phyloP scores from a whole-genome alignment of 306 rosid genomes.

The Purshia tridentata region DNA sequence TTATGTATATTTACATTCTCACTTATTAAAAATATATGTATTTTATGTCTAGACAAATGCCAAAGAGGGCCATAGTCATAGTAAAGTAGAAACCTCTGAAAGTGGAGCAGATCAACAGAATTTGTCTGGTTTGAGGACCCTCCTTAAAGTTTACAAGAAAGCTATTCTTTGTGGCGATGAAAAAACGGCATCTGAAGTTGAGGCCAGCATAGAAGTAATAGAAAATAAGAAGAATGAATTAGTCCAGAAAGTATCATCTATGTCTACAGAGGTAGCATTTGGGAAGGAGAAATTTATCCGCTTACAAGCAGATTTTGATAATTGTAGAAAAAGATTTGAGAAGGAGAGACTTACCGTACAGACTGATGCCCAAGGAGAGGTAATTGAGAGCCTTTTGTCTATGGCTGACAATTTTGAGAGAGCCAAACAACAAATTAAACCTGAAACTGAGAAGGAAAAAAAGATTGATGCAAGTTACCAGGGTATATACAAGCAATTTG shows the following conservation, averaged over 20 bases:
- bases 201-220: conserved; percentile 39
- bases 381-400: conserved; percentile 67
- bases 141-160: conserved; percentile 63
- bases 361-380: conserved; percentile 62
- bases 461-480: conserved; percentile 82
- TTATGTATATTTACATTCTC: background rate
- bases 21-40: background rate
- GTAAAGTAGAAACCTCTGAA: conserved; percentile 28
- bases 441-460: conserved; percentile 72
- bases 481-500: conserved; percentile 92
- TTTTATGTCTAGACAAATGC: conserved; percentile 39
- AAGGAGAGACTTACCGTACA: conserved; percentile 56
- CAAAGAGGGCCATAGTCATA: conserved; percentile 33
- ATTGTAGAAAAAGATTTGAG: conserved; percentile 73
- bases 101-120: conserved; percentile 29
- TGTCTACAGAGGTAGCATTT: conserved; percentile 54
- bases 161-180: conserved; percentile 58
- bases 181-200: conserved; percentile 42
- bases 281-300: conserved; percentile 69
- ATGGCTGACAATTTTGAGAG: conserved; percentile 89
- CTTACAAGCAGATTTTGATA: conserved; percentile 91
- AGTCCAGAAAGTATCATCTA: conserved; percentile 44
- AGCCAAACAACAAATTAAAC: conserved; percentile 64
- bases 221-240: conserved; percentile 51
- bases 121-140: conserved; percentile 42